Evolutionary conservation across 192 early-diverging fungal genomes (phyloP), one percentile per base, ranked within the genome.

Genomic region (Chytriomyces sp.): DNA sequence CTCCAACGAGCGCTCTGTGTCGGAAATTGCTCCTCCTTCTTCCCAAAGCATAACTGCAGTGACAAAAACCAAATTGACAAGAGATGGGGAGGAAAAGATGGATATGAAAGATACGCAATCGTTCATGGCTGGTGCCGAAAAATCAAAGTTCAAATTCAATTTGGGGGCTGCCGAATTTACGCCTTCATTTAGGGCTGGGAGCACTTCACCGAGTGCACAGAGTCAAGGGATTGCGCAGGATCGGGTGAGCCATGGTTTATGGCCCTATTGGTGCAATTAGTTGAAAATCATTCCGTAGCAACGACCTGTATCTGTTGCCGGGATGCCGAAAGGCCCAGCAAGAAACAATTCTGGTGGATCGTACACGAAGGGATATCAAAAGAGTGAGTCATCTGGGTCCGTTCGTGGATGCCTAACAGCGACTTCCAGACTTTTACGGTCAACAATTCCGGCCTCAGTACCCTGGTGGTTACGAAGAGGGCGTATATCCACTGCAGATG

Each of bases 81-180:
- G 30, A 34, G 14, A 62, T 17, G 25, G 31, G 60, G 25, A 2
- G 52, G 41, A 8, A 31, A 32, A 17, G 41, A 59, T 63, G 37
- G 44, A n/a, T 39, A 34, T 12, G 69, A 59, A 59, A 59, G 33
- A 39, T 22, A 8, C 32, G 28, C 61, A n/a, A n/a, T n/a, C n/a
- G n/a, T n/a, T n/a, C n/a, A n/a, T n/a, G n/a, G n/a, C n/a, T n/a
- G 3, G 37, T 7, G 32, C 8, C 33, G 65, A 70, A 19, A 53
- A 53, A 38, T 63, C 67, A 6, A 72, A 77, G 39, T 84, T 84
- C 73, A 84, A 84, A 62, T 77, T 81, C 44, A 84, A 81, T 52
- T 72, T 75, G 28, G 56, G 53, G 5, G 82, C 82, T 17, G 65
- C 68, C 12, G 82, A 84, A 59, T 84, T 84, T 56, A 84, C 62